A percentile compares a stretch with the other conserved stretches of the same genome.
Conservation (phyloP, 306 rosid genomes). For the Dalbergia cultrata region DNA sequence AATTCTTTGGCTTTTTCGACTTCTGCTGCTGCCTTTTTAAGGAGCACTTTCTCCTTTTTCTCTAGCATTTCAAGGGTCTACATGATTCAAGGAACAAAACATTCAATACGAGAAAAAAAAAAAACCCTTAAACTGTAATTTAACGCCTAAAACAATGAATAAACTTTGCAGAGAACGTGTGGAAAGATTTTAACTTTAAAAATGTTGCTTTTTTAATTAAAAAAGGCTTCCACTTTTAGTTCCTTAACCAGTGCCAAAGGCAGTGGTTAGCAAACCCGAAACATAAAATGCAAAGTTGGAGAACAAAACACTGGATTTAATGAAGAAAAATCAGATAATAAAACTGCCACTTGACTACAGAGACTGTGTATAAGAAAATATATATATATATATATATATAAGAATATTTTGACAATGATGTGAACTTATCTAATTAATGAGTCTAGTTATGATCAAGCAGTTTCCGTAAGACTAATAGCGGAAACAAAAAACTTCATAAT, state of each 20-base stretch:
- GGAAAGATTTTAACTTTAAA: too few species aligned
- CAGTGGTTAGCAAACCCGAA: not conserved
- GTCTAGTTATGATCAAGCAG: not conserved
- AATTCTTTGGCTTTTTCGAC: constrained; percentile 94
- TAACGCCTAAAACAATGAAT: not conserved
- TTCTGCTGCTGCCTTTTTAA: constrained; percentile 80
- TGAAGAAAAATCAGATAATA: not conserved
- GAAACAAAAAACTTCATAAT: not conserved
- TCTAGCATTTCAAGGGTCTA: constrained; percentile 99
- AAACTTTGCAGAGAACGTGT: not conserved
- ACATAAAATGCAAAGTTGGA: not conserved
- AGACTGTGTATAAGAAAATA: not conserved
- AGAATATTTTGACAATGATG: constrained; percentile 1
- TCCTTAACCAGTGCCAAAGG: too few species aligned
- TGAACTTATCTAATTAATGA: not conserved
- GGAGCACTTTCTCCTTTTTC: constrained; percentile 92
- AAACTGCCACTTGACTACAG: not conserved
- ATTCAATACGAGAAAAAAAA: constrained; percentile 21
- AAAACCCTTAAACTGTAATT: not conserved
- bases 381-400: too few species aligned
- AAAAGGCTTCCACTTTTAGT: too few species aligned
- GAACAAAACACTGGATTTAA: not conserved
- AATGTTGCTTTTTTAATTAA: too few species aligned
- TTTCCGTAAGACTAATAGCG: not conserved
- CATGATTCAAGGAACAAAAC: constrained; percentile 42